Base-by-base conservation (phyloP, 345 rosid species). In the Citropsis articulata region DNA sequence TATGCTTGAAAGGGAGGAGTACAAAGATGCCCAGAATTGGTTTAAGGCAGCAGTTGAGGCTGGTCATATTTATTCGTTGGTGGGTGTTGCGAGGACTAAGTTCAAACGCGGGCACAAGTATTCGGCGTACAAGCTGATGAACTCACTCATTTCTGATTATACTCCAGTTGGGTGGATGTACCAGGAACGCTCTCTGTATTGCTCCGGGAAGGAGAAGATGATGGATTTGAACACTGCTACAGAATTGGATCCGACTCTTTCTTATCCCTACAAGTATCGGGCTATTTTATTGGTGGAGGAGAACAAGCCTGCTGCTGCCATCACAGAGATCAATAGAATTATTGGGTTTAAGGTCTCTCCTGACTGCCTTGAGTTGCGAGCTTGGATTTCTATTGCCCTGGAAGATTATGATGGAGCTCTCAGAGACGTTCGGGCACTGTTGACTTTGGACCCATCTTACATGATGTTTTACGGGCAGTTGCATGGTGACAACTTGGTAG, bases 1-100 rank as follows among this genome's bases (percentile, higher is more conserved):
- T 72, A 93, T 95, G 98, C 88, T 93, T 25, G 97, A 88, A 83
- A 90, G 98, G 83, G 86, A 86, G 78, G 99, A 95, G 81, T 93
- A 87, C 60, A 94, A 93, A 75, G 99, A 95, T 78, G 98, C 99
- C 25, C 90, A 92, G 78, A 84, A 81, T 14, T 93, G 95, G 94
- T 95, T 95, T 69, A 86, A 92, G 80, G 83, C 81, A 24, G 97
- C 98, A 0, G 91, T 77, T 13, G 91, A 87, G 72, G 89, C 85
- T 24, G 98, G 97, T 60, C 98, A 92, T 85, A 27, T 84, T 60
- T 95, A 91, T 80, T 95, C 98, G 0, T 75, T 81, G 12, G 91
- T 85, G 31, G 99, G 98, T 28, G 81, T 88, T n/a, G 99, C 99
- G 13, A 88, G 99, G 90, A 86, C 95, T 63, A 95, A 90, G 82